phyloP scores from a whole-genome alignment of 208 protist genomes.

The Acanthamoeba healyi region DNA sequence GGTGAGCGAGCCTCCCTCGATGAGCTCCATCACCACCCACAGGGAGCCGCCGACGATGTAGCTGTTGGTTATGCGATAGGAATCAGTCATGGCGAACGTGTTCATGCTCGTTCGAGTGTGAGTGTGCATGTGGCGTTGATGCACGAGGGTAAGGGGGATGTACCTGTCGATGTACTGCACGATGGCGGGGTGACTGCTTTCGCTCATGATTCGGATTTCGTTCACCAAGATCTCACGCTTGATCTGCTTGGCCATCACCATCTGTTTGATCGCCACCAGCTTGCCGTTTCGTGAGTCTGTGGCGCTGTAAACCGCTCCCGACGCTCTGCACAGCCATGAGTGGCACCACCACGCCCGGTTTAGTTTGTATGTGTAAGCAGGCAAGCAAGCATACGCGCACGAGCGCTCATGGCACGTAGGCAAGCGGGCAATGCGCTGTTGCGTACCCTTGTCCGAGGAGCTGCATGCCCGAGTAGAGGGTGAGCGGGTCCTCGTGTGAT shows the following conservation, averaged over 20 bases:
- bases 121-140: background rate
- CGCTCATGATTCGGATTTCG: slow-evolving; percentile 64
- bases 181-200: slow-evolving; percentile 20
- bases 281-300: slow-evolving; percentile 43
- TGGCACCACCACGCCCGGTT: background rate
- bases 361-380: too few relatives aligned
- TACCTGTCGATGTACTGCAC: slow-evolving; percentile 45
- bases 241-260: slow-evolving; percentile 69
- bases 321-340: background rate
- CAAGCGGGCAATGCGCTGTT: too few relatives aligned
- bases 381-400: background rate
- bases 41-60: slow-evolving; percentile 28
- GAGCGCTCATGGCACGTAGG: too few relatives aligned
- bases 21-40: slow-evolving; percentile 73
- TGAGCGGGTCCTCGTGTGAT: slow-evolving; percentile 34
- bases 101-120: background rate
- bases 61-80: background rate
- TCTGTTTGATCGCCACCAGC: slow-evolving; percentile 69
- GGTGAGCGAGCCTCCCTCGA: slow-evolving; percentile 65
- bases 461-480: slow-evolving; percentile 37
- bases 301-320: slow-evolving; percentile 43
- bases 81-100: too few relatives aligned
- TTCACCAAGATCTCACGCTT: slow-evolving; percentile 62
- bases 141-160: background rate
- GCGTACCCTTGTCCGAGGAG: slow-evolving; percentile 45